Evolutionary conservation across 169 alveolate genomes (phyloP).

Genomic region (Plasmodium berghei): DNA sequence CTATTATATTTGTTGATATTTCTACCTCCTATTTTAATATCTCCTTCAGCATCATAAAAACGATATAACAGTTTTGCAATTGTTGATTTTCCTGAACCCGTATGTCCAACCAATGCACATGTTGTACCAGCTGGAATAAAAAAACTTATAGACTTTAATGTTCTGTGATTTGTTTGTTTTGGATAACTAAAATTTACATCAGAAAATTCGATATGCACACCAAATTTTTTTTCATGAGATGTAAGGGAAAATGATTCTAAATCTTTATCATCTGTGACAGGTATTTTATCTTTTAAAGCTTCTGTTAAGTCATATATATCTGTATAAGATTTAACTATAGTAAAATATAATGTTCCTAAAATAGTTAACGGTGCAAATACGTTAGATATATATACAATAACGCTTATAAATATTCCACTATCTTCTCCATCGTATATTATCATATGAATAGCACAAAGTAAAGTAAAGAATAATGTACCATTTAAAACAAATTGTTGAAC

Average conservation of each 20-base stretch:
- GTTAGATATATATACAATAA: constrained; percentile 74
- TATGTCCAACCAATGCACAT: constrained; percentile 84
- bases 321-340: constrained; percentile 73
- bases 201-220: constrained; percentile 57
- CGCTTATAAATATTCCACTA: constrained; percentile 67
- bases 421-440: constrained; percentile 62
- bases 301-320: constrained; percentile 65
- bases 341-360: constrained; percentile 83
- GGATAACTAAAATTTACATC: constrained; percentile 60
- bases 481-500: constrained; percentile 78
- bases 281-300: constrained; percentile 49
- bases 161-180: constrained; percentile 10
- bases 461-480: constrained; percentile 48
- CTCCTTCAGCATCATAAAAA: constrained; percentile 83
- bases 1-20: constrained; percentile 75
- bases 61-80: constrained; percentile 81
- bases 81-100: constrained; percentile 88
- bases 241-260: constrained; percentile 38
- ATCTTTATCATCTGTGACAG: constrained; percentile 19
- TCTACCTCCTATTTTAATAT: constrained; percentile 80
- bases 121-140: constrained; percentile 76
- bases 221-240: constrained; percentile 72
- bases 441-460: constrained; percentile 44
- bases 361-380: constrained; percentile 82
- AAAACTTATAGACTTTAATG: constrained; percentile 62